Conservation (phyloP, 768 basidiomycete genomes). For the Pluteus cervinus region DNA sequence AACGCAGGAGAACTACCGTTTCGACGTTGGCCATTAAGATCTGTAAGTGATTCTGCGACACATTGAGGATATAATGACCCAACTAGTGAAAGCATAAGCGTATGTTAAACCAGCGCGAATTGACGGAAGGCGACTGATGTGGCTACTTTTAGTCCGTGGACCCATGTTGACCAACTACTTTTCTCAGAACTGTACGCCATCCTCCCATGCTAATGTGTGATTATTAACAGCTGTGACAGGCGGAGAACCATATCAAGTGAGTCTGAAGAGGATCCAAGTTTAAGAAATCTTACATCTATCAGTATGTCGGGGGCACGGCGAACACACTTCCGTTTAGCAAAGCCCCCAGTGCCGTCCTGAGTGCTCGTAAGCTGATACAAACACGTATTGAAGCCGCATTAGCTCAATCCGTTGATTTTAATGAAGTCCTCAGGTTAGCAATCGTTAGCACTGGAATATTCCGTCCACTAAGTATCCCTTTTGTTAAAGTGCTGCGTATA, state of each 20-base stretch:
- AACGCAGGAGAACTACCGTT: slow-evolving; percentile 48
- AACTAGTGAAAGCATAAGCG: slow-evolving; percentile 82
- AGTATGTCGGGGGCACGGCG: slow-evolving; percentile 77
- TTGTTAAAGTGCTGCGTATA: slow-evolving; percentile 60
- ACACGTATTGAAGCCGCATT: slow-evolving; percentile 46
- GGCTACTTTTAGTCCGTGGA: slow-evolving; percentile 62
- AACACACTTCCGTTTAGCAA: slow-evolving; percentile 62
- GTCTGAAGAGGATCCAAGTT: slow-evolving; percentile 3
- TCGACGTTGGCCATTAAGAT: slow-evolving; percentile 65
- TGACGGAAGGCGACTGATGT: no score
- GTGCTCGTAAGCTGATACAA: slow-evolving; percentile 56
- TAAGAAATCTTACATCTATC: slow-evolving; percentile 1
- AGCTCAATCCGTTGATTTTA: slow-evolving; percentile 39
- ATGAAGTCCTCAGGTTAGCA: slow-evolving; percentile 64
- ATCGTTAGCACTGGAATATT: background rate
- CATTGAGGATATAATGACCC: no score
- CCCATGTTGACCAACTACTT: slow-evolving; percentile 74
- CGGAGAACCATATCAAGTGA: slow-evolving; percentile 75
- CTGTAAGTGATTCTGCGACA: slow-evolving; percentile 37
- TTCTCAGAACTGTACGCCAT: slow-evolving; percentile 69
- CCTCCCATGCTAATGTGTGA: background rate
- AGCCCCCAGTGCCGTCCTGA: slow-evolving; percentile 52
- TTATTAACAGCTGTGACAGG: slow-evolving; percentile 32
- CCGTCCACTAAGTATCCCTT: background rate
- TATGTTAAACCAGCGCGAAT: no score